These are phyloP conservation scores for Hypomyces rosellus DNA, from an alignment of 2,329 filamentous ascomycete species.

Conservation along the genomic window DNA sequence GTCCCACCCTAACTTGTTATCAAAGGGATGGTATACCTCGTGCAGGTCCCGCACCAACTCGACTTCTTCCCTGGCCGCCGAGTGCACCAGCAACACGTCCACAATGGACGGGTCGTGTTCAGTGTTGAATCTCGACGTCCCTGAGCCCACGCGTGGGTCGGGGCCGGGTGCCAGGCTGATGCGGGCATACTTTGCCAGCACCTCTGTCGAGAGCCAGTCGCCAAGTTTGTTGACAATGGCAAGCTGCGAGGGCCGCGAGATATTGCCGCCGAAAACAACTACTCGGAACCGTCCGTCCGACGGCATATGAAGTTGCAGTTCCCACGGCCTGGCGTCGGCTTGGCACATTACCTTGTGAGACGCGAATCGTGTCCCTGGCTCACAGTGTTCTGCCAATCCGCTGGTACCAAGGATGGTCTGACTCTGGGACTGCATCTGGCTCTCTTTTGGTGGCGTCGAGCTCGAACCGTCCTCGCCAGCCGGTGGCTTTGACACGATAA, in stretches of 20 bases:
- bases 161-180: slow-evolving; percentile 17
- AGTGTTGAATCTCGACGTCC: not conserved
- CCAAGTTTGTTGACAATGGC: slow-evolving; percentile 42
- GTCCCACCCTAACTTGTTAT: slow-evolving; percentile 43
- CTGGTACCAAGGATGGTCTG: not conserved
- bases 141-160: slow-evolving; percentile 4
- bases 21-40: slow-evolving; percentile 40
- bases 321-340: slow-evolving; percentile 47
- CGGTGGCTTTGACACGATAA: slow-evolving; percentile 11
- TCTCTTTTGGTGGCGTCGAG: slow-evolving; percentile 13
- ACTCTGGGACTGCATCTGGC: slow-evolving; percentile 19
- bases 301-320: slow-evolving; percentile 50
- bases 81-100: slow-evolving; percentile 57
- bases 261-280: slow-evolving; percentile 56
- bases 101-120: slow-evolving; percentile 31
- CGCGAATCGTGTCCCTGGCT: slow-evolving; percentile 12
- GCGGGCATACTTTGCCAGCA: slow-evolving; percentile 32
- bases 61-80: slow-evolving; percentile 40
- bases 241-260: slow-evolving; percentile 38
- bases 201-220: slow-evolving; percentile 30
- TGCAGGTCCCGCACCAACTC: slow-evolving; percentile 44
- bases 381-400: slow-evolving; percentile 8
- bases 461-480: slow-evolving; percentile 7
- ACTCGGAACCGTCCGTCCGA: slow-evolving; percentile 54
- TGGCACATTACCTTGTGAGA: slow-evolving; percentile 52